phyloP scores from a whole-genome alignment of 257 asterid species.

The Forsythia viridissima region DNA sequence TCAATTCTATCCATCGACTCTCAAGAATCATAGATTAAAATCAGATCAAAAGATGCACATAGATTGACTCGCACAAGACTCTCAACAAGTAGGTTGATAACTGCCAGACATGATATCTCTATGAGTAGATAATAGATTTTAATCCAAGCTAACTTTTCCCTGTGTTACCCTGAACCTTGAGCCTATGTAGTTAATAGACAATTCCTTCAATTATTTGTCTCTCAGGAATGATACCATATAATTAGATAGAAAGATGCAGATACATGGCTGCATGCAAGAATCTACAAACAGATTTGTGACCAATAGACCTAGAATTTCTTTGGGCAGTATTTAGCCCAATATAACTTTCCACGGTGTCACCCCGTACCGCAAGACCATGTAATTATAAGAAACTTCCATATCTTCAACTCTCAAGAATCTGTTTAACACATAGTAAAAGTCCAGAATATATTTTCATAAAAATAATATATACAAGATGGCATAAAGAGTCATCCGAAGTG shows the following conservation, averaged over 20 bases:
- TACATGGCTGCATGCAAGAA: background rate
- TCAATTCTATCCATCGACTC: no score
- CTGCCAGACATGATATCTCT: background rate
- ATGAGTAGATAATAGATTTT: no score
- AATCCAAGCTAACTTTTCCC: background rate
- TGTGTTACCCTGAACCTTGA: background rate
- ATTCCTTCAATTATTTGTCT: background rate
- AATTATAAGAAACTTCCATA: background rate
- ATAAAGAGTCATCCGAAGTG: constrained; percentile 23
- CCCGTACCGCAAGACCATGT: background rate
- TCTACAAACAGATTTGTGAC: background rate
- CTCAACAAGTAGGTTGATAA: no score
- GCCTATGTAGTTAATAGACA: background rate
- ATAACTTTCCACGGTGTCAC: background rate
- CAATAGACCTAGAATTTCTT: background rate
- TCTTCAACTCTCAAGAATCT: background rate
- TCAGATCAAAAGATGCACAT: background rate
- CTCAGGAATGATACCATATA: background rate
- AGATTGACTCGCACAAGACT: no score
- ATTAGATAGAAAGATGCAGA: background rate
- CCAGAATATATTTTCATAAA: constrained; percentile 14
- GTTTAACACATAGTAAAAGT: background rate
- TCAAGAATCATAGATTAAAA: no score
- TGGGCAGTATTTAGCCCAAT: background rate
- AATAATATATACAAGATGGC: constrained; percentile 18